Evolutionary conservation across 2,329 filamentous ascomycete genomes (phyloP), one percentile per base, ranked within the genome.

Genomic region (Aspergillus sclerotialis): DNA sequence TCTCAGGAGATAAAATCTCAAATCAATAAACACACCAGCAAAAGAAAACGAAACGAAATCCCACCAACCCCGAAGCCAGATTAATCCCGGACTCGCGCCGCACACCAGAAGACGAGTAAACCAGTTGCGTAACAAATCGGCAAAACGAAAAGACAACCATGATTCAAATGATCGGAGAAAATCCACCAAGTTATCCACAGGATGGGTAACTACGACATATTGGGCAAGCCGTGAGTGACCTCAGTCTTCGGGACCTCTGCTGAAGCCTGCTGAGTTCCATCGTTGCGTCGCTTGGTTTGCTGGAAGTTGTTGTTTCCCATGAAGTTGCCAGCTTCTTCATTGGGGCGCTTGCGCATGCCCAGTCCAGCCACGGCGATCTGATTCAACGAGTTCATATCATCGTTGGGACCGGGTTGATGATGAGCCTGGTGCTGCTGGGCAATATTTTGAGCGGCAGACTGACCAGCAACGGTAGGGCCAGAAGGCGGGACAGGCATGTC

Each of bases 281-380:
- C 57, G 13, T 35, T 36, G 25, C 56, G 55, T 4, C 46, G 25
- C n/a, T 55, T 56, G 32, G 59, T 60, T 21, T 45, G 41, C 26
- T 45, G 53, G 36, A 59, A 60, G 26, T 44, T 55, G 30, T 42
- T 56, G 34, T 50, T 54, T 10, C 45, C 50, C 27, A 63, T 36
- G 38, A 58, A 63, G 30, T 45, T 50, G 19, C 7, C 19, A 1
- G 52, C 43, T n/a, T 64, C 60, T 14, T 58, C 55, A 12, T 62
- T 58, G 4, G 58, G 58, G 30, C 61, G 60, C 37, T 65, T 65
- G 35, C 61, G 61, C 58, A 65, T 64, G 14, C 61, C 62, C 3
- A 66, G 49, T 0, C 62, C 63, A 4, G 63, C 63, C 5, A 64
- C 61, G 9, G 63, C 63, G 33, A 66, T 65, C 16, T 61, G 59